phyloP scores from a whole-genome alignment of 192 early-diverging fungal species.

The Lunasporangiospora selenospora region DNA sequence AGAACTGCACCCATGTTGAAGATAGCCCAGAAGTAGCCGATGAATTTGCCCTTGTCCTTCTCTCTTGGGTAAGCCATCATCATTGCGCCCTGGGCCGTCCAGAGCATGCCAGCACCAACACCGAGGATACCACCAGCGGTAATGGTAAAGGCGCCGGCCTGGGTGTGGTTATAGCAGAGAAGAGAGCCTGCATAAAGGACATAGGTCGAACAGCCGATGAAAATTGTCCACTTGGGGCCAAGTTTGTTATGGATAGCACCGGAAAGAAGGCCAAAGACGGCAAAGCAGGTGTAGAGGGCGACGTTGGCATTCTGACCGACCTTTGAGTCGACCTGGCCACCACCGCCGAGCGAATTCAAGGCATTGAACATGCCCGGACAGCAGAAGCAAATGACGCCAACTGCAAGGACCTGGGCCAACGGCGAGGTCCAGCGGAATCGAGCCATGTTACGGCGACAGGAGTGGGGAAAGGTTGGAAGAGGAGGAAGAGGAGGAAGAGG shows the following conservation, averaged over 20 bases:
- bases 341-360: constrained; percentile 63
- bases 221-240: constrained; percentile 71
- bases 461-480: background rate
- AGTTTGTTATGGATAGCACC: constrained; percentile 79
- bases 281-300: constrained; percentile 75
- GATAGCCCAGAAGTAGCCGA: constrained; percentile 85
- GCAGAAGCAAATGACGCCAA: constrained; percentile 75
- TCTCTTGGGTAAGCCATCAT: constrained; percentile 86
- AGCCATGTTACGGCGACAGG: background rate
- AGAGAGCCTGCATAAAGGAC: constrained; percentile 79
- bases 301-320: constrained; percentile 72
- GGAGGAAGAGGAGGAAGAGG: constrained; percentile 1
- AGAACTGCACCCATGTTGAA: constrained; percentile 80
- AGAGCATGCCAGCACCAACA: constrained; percentile 74
- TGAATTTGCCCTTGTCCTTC: constrained; percentile 77
- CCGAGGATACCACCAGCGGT: constrained; percentile 78
- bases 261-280: constrained; percentile 73
- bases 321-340: constrained; percentile 61
- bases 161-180: constrained; percentile 65
- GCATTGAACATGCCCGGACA: constrained; percentile 85
- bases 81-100: constrained; percentile 79
- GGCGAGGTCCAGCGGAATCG: constrained; percentile 62
- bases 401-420: constrained; percentile 70
- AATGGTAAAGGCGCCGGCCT: constrained; percentile 63
- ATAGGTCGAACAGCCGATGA: constrained; percentile 68